Conservation (phyloP, 257 asterid genomes). For the Capsicum rhomboideum region DNA sequence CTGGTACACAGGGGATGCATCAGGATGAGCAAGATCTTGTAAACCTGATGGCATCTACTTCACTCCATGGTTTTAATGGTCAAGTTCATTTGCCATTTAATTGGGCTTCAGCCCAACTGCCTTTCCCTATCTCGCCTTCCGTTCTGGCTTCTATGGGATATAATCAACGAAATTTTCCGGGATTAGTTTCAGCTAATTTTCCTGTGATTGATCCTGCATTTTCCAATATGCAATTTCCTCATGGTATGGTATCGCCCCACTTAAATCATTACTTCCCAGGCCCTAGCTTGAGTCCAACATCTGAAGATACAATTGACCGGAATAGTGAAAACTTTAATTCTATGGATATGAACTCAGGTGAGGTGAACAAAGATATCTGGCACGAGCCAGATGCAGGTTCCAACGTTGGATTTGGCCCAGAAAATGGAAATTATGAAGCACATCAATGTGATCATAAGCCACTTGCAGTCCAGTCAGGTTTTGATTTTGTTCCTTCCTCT, state of each 20-base stretch:
- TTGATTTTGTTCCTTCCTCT: constrained; percentile 51
- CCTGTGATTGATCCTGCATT: constrained; percentile 31
- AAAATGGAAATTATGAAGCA: constrained; percentile 34
- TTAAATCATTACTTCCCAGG: constrained; percentile 54
- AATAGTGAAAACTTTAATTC: constrained; percentile 45
- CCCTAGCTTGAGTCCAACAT: constrained; percentile 36
- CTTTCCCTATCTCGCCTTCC: constrained; percentile 68
- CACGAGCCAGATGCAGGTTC: constrained; percentile 50
- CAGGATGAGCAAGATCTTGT: constrained; percentile 84
- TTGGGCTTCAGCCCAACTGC: constrained; percentile 57
- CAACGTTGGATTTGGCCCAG: constrained; percentile 35
- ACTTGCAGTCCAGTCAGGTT: constrained; percentile 28
- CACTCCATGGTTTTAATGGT: constrained; percentile 66
- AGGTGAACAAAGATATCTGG: constrained; percentile 47
- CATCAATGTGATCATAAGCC: constrained; percentile 35
- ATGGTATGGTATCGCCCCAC: constrained; percentile 56
- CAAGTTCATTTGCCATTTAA: constrained; percentile 62
- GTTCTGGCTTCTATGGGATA: constrained; percentile 82
- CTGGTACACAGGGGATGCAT: constrained; percentile 44
- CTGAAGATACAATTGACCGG: constrained; percentile 49
- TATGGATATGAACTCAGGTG: constrained; percentile 44
- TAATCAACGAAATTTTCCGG: constrained; percentile 49
- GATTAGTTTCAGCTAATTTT: constrained; percentile 32
- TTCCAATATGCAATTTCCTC: constrained; percentile 37
- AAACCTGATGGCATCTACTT: constrained; percentile 79